Evolutionary conservation across 805 yeast genomes (phyloP), one percentile per base, ranked within the genome.

Genomic region (Candida maesae): DNA sequence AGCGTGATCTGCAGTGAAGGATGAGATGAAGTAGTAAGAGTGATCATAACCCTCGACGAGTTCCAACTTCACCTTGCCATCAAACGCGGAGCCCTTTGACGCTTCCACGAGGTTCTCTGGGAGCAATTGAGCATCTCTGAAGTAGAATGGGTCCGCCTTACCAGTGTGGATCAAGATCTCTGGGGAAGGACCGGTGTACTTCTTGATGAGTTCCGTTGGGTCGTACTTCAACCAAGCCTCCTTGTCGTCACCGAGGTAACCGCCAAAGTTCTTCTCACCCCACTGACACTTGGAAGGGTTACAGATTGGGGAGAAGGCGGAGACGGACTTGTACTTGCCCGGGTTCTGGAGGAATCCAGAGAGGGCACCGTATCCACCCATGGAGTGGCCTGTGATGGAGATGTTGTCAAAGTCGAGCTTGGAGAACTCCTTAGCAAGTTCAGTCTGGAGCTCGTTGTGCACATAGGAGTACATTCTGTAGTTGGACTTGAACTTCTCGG

Each of bases 311-410:
- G 97, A 77, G 66, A 91, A 91, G 0, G 96, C 97, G 44, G 87
- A 77, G 31, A 85, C 90, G 2, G 93, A 79, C 59, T 76, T 76
- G 69, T 84, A 91, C 53, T 68, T 70, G 2, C 79, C 82, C 1
- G 90, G 86, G 60, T 84, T 78, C 47, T 72, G 76, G 45, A 91
- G 65, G 51, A 64, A 79, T n/a, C 79, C 68, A 45, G 83, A 67
- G 45, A 91, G 64, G 0, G 99, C 95, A 42, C 98, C 99, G 60
- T 76, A 87, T 1, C 99, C 99, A 37, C 99, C 99, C 98, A 93
- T 93, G 1, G 99, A 93, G 63, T 93, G 98, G 33, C 99, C 99
- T n/a, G 93, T 79, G 50, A 91, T 78, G 16, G 91, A 76, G 38
- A 80, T 73, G 30, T 75, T 81, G 29, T 65, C 60, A 47, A 82